Percentiles rank a stretch among this genome's conserved stretches.
Conservation (phyloP, 129 eudicot genomes). For the Pittosporum tobira region DNA sequence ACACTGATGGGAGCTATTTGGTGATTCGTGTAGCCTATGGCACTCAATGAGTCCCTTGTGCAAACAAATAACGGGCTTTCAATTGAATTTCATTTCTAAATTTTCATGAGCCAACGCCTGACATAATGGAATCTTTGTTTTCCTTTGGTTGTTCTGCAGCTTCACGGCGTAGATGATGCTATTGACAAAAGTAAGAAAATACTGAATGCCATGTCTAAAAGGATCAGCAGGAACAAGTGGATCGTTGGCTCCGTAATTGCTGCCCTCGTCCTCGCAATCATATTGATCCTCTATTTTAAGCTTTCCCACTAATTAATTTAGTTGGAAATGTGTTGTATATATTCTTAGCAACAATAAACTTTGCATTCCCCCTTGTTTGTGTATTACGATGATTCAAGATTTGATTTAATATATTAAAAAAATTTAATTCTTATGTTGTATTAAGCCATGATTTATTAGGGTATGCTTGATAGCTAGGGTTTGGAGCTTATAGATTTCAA, state of each 20-base stretch:
- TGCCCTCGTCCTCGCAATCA: conserved; percentile 71
- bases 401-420: conserved; percentile 3
- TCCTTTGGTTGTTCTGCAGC: conserved; percentile 35
- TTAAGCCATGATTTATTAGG: too few relatives aligned
- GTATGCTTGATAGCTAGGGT: too few relatives aligned
- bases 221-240: conserved; percentile 89
- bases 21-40: not conserved
- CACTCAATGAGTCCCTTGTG: not conserved
- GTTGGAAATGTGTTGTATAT: conserved; percentile 19
- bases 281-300: conserved; percentile 68
- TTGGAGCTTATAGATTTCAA: too few relatives aligned
- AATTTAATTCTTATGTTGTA: too few relatives aligned
- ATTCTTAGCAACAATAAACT: conserved; percentile 18
- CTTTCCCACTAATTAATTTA: conserved; percentile 19
- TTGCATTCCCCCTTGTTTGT: conserved; percentile 8
- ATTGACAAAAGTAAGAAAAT: conserved; percentile 93
- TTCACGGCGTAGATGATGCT: conserved; percentile 88
- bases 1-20: not conserved
- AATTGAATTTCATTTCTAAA: not conserved
- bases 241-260: conserved; percentile 73
- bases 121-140: not conserved
- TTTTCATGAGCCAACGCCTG: not conserved
- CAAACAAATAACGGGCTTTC: not conserved
- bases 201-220: conserved; percentile 71
- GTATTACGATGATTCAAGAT: not conserved